phyloP scores from a whole-genome alignment of 2,329 filamentous ascomycete genomes.

The Arthroderma uncinatum region DNA sequence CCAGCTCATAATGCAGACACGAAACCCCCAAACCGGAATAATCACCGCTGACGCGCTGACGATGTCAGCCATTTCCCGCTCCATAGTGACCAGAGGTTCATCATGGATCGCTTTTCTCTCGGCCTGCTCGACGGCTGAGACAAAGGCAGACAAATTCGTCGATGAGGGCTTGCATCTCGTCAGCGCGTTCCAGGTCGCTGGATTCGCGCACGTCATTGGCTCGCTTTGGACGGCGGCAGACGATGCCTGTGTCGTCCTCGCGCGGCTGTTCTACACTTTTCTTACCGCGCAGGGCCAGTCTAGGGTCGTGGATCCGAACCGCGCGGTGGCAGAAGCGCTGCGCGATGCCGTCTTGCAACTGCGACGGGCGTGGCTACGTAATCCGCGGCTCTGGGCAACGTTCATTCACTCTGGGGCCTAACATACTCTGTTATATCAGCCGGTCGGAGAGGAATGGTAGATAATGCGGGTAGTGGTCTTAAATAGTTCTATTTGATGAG shows the following conservation, averaged over 20 bases:
- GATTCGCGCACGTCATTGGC: constrained; percentile 28
- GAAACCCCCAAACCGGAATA: neutral
- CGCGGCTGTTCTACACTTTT: neutral
- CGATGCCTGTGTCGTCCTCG: neutral
- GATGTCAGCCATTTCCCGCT: constrained; percentile 2
- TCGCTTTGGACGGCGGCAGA: constrained; percentile 21
- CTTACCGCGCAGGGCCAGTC: neutral
- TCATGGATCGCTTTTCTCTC: constrained; percentile 31
- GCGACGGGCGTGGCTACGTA: neutral
- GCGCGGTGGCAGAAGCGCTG: neutral
- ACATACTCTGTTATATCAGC: too few relatives aligned
- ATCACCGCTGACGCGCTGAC: neutral
- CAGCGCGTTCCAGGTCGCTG: constrained; percentile 28
- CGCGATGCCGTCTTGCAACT: neutral
- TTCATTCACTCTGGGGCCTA: neutral
- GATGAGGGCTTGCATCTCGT: constrained; percentile 30
- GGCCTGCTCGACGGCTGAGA: constrained; percentile 29
- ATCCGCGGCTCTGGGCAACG: neutral
- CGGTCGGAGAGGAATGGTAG: too few relatives aligned
- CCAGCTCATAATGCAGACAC: neutral
- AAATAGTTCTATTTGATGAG: too few relatives aligned
- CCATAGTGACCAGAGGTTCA: constrained; percentile 16
- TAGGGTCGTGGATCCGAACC: constrained; percentile 17
- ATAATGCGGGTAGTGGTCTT: too few relatives aligned
- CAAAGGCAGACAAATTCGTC: constrained; percentile 14